A percentile compares a stretch with the other conserved stretches of the same genome.
These are phyloP conservation scores for Platanthera guangdongensis DNA, from an alignment of 106 monocot genomes.

Conservation along the genomic window DNA sequence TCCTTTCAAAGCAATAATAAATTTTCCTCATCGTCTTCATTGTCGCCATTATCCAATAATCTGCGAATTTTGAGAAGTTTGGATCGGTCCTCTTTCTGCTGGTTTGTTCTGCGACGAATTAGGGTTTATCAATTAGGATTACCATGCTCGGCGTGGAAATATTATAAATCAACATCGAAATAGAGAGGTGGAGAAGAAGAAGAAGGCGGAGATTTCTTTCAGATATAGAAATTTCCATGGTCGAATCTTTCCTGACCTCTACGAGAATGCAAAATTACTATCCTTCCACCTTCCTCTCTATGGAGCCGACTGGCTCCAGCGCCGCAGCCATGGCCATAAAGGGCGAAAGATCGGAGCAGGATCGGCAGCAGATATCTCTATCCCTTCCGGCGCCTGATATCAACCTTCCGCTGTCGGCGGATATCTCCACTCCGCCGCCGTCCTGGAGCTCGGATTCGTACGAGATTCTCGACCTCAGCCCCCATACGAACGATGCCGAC, in stretches of 20 bases:
- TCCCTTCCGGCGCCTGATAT: constrained; percentile 45
- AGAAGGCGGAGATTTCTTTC: neutral
- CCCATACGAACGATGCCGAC: constrained; percentile 10
- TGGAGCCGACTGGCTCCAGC: constrained; percentile 19
- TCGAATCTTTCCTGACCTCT: constrained; percentile 34
- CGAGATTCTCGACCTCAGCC: constrained; percentile 20
- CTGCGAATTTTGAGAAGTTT: neutral
- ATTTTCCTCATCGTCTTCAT: neutral
- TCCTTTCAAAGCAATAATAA: neutral
- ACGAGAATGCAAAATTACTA: constrained; percentile 42
- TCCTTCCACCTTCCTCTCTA: constrained; percentile 39
- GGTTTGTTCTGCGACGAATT: neutral
- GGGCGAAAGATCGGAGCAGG: constrained; percentile 16
- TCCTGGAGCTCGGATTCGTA: constrained; percentile 19
- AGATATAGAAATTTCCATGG: constrained; percentile 18
- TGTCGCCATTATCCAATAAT: neutral
- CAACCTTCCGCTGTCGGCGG: constrained; percentile 51
- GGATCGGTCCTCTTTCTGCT: neutral
- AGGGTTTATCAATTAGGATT: constrained; percentile 15
- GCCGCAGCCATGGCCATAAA: neutral
- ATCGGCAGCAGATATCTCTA: constrained; percentile 9
- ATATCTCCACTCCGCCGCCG: constrained; percentile 27
- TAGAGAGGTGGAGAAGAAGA: neutral
- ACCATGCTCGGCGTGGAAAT: constrained; percentile 8
- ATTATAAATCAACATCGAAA: neutral